Base-by-base conservation (phyloP, 2,329 filamentous ascomycete genomes). In the Cordyceps militaris region DNA sequence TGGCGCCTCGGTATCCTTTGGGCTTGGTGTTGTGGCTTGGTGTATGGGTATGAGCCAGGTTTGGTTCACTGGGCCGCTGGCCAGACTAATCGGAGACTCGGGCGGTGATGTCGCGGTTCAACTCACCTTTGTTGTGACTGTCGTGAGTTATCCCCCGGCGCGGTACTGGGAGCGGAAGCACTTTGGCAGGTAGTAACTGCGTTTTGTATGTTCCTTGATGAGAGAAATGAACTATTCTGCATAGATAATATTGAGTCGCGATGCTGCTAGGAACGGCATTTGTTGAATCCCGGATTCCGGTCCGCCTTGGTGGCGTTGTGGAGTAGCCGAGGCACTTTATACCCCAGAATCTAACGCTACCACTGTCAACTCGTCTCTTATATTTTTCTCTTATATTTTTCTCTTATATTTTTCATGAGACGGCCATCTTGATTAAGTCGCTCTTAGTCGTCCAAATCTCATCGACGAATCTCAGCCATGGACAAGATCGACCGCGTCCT, bases 41-140 rank as follows among this genome's bases (percentile, higher is more conserved):
- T 70, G 82, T 4, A 79, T 81, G 1, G 77, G 77, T 2, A 83
- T 84, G 76, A 73, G 71, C 3, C 77, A 82, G 66, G 76, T 74
- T 2, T 84, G 80, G 80, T 83, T 77, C 60, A 75, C 74, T 2
- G 81, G 80, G 0, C 80, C 80, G 1, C 78, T 84, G 62, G 81
- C 80, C 1, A 68, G 72, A 64, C 71, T 61, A 14, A 81, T 81
- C 11, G 82, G 82, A 0, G 80, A 83, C 55, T 77, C 82, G 62
- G 82, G 82, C 2, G 83, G 85, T 56, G 82, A 85, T 69, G 69
- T 82, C 65, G 81, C 80, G 0, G 65, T 62, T 44, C 60, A 66
- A 51, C 59, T 65, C 48, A 65, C 64, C 1, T 78, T 85, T 63
- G 74, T 74, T 21, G 67, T 79, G 19, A 75, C 74, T 9, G 70